phyloP scores from a whole-genome alignment of 176 grass and related monocot species.

The Ensete ventricosum region DNA sequence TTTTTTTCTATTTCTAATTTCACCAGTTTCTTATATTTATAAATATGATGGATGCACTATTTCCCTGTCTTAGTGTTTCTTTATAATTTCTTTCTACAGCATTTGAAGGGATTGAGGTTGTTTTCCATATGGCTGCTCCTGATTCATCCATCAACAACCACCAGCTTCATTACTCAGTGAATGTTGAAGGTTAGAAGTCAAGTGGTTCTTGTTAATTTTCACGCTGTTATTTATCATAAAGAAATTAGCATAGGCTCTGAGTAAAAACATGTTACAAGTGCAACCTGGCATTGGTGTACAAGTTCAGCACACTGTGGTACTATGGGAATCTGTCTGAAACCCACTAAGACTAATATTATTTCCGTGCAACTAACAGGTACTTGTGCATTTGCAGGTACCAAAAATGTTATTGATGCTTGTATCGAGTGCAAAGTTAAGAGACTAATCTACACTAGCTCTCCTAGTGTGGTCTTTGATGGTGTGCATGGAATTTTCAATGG shows the following conservation, averaged over 20 bases:
- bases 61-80: background rate
- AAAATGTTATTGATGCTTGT: constrained; percentile 89
- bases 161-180: constrained; percentile 95
- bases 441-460: constrained; percentile 95
- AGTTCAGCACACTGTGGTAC: background rate
- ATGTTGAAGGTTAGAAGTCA: constrained; percentile 64
- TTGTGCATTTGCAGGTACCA: constrained; percentile 53
- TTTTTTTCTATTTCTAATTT: background rate
- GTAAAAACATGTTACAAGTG: background rate
- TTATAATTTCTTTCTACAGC: constrained; percentile 39
- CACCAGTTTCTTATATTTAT: background rate
- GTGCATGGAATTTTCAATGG: constrained; percentile 84
- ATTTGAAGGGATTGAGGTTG: constrained; percentile 76
- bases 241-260: background rate
- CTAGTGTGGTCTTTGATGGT: constrained; percentile 93
- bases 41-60: constrained; percentile 7
- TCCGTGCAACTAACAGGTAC: background rate
- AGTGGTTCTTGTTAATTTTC: background rate
- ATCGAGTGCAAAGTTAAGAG: constrained; percentile 74
- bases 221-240: background rate
- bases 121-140: constrained; percentile 99
- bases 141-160: constrained; percentile 98
- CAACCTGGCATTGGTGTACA: background rate
- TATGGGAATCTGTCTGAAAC: background rate
- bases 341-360: background rate